Conservation (phyloP, 768 basidiomycete genomes). For the Tricholoma furcatifolium region DNA sequence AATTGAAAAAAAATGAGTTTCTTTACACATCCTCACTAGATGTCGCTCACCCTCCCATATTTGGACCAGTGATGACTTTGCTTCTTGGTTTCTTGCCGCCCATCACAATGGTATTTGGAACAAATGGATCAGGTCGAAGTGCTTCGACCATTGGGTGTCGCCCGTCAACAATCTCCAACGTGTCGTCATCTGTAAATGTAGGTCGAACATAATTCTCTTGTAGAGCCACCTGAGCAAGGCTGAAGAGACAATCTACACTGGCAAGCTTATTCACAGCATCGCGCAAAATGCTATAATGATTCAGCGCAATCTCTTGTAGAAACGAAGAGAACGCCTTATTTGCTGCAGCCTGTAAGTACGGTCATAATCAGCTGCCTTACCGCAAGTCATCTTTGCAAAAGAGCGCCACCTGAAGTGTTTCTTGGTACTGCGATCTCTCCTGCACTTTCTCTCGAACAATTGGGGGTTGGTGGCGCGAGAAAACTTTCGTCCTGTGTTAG, state of each 20-base stretch:
- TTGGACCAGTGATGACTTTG: slow-evolving; percentile 82
- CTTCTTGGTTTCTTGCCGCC: slow-evolving; percentile 50
- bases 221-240: slow-evolving; percentile 78
- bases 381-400: too few species aligned
- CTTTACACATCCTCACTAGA: neutral
- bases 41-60: slow-evolving; percentile 67
- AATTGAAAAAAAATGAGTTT: neutral
- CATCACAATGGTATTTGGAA: slow-evolving; percentile 77
- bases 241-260: slow-evolving; percentile 81
- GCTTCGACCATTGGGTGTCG: slow-evolving; percentile 93
- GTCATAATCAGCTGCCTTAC: neutral
- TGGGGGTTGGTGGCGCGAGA: slow-evolving; percentile 77
- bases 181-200: slow-evolving; percentile 62
- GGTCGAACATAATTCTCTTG: slow-evolving; percentile 79
- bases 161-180: slow-evolving; percentile 75
- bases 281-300: slow-evolving; percentile 70
- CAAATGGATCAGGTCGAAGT: slow-evolving; percentile 75
- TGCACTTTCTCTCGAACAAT: slow-evolving; percentile 57
- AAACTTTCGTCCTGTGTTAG: slow-evolving; percentile 61
- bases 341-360: slow-evolving; percentile 47
- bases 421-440: slow-evolving; percentile 73
- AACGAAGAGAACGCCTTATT: slow-evolving; percentile 66
- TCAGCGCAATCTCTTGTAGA: slow-evolving; percentile 62
- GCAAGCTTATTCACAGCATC: slow-evolving; percentile 81
- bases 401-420: slow-evolving; percentile 52